A percentile compares a stretch with the other conserved stretches of the same genome.
These are phyloP conservation scores for Candida jianshihensis DNA, from an alignment of 805 yeast species.

Conservation along the genomic window DNA sequence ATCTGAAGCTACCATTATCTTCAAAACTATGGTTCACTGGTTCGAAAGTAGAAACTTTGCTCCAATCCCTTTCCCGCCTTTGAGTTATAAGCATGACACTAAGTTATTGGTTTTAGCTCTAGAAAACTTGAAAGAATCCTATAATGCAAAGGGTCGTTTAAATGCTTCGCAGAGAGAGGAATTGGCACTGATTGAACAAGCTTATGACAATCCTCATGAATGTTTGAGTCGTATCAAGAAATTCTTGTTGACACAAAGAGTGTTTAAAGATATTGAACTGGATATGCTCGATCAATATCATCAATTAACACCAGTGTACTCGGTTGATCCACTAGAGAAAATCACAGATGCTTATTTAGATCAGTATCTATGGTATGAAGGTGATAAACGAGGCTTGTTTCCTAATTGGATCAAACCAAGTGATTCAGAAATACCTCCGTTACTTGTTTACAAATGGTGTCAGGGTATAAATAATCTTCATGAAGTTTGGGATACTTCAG, in stretches of 20 bases:
- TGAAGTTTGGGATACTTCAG: constrained; percentile 69
- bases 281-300: constrained; percentile 91
- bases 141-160: constrained; percentile 65
- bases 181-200: constrained; percentile 87
- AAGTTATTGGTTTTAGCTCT: constrained; percentile 83
- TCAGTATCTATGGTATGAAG: constrained; percentile 95
- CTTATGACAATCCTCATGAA: constrained; percentile 95
- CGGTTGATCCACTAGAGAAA: constrained; percentile 87
- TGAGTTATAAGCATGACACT: constrained; percentile 88
- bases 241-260: constrained; percentile 77
- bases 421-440: constrained; percentile 89
- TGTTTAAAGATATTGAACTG: constrained; percentile 80
- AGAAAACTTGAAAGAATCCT: constrained; percentile 79
- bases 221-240: constrained; percentile 79
- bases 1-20: constrained; percentile 81
- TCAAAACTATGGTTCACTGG: constrained; percentile 88
- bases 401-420: constrained; percentile 97
- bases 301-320: constrained; percentile 77
- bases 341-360: constrained; percentile 94
- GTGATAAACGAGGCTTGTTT: constrained; percentile 76
- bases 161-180: constrained; percentile 90
- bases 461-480: constrained; percentile 79
- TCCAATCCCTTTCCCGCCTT: constrained; percentile 91
- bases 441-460: constrained; percentile 88
- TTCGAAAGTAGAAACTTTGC: constrained; percentile 74